A percentile compares a stretch with the other conserved stretches of the same genome.
Conservation (phyloP, 2,329 filamentous ascomycete genomes). For the Aureobasidium subglaciale region DNA sequence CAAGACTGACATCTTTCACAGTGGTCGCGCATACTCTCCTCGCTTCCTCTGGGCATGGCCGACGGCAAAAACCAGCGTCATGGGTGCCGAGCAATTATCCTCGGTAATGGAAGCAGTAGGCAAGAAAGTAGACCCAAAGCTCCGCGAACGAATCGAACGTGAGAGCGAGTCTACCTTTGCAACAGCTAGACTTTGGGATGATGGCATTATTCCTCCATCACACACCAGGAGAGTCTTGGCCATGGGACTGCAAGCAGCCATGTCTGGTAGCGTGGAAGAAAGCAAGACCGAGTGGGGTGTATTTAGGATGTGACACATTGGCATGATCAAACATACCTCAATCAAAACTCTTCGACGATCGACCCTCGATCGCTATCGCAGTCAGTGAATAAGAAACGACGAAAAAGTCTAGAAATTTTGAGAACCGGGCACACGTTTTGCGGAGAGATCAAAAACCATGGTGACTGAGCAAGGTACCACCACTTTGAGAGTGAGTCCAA, state of each 20-base stretch:
- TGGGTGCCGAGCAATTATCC: conserved; percentile 88
- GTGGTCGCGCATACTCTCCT: conserved; percentile 85
- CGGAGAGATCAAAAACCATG: no score
- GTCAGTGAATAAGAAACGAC: no score
- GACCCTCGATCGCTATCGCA: no score
- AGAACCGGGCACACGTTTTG: no score
- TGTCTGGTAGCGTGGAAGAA: conserved; percentile 28
- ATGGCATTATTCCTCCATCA: conserved; percentile 44
- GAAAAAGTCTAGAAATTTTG: no score
- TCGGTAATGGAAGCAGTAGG: conserved; percentile 94
- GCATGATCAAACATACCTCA: no score
- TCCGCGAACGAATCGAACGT: conserved; percentile 77
- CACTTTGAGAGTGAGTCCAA: no score
- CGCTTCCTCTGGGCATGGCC: conserved; percentile 96
- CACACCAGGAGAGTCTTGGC: conserved; percentile 44
- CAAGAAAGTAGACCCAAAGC: conserved; percentile 68
- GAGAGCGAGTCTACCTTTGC: conserved; percentile 89
- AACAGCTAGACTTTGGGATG: conserved; percentile 78
- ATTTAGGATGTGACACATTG: conserved; percentile 35
- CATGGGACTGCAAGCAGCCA: conserved; percentile 40
- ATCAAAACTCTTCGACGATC: no score
- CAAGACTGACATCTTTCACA: conserved; percentile 21
- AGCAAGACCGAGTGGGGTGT: conserved; percentile 33
- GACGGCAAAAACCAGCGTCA: conserved; percentile 90
- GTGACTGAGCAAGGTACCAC: no score